phyloP scores from a whole-genome alignment of 2,329 filamentous ascomycete species.

The Orbilia quercus region DNA sequence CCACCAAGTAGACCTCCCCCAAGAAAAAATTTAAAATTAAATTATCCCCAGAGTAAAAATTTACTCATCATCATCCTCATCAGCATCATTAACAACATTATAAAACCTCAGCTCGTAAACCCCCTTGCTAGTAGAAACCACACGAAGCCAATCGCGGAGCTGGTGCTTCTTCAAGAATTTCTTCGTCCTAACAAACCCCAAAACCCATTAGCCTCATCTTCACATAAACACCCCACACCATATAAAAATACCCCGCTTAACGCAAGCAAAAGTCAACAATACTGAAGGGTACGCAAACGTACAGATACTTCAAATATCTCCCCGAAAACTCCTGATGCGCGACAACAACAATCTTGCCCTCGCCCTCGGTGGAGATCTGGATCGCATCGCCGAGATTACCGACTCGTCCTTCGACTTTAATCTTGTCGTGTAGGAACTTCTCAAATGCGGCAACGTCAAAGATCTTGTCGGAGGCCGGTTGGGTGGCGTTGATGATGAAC shows the following conservation, averaged over 20 bases:
- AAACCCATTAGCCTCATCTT: slow-evolving; percentile 12
- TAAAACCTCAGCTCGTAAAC: slow-evolving; percentile 99
- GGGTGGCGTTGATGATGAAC: slow-evolving; percentile 99
- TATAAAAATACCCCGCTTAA: not conserved
- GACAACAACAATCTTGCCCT: slow-evolving; percentile 98
- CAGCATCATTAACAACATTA: slow-evolving; percentile 99
- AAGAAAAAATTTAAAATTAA: not conserved
- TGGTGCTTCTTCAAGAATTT: slow-evolving; percentile 99
- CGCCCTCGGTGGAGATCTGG: slow-evolving; percentile 87
- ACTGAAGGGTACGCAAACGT: slow-evolving; percentile 65
- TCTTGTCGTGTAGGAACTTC: slow-evolving; percentile 99
- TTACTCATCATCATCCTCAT: slow-evolving; percentile 98
- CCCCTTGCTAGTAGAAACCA: slow-evolving; percentile 96
- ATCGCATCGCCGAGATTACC: slow-evolving; percentile 97
- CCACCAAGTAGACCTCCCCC: too few species aligned
- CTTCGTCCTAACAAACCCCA: slow-evolving; percentile 79
- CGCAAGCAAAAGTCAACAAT: not conserved
- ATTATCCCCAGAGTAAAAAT: slow-evolving; percentile 60
- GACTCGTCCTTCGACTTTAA: slow-evolving; percentile 99
- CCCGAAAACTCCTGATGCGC: slow-evolving; percentile 98
- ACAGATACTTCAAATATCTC: slow-evolving; percentile 99
- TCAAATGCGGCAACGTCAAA: slow-evolving; percentile 99
- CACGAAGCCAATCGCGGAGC: slow-evolving; percentile 99
- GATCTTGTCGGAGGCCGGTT: slow-evolving; percentile 99
- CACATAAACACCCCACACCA: too few species aligned